Base-by-base conservation (phyloP, 192 early-diverging fungal species). In the Coemansia sp. region DNA sequence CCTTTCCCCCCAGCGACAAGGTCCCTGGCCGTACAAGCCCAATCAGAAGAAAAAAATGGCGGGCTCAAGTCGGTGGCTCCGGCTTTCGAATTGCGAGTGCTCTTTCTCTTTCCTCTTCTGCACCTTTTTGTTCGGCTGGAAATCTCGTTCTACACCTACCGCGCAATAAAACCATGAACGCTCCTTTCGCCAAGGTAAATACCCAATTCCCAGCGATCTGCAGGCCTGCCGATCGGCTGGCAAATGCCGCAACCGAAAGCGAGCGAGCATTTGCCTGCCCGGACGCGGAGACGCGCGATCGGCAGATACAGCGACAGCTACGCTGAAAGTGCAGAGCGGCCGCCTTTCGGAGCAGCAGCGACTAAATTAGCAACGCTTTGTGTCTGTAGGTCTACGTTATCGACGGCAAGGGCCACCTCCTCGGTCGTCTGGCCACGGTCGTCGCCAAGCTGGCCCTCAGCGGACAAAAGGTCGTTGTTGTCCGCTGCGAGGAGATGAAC, bases 401-500 rank as follows among this genome's bases (percentile, higher is more conserved):
- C 82, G 96, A 98, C 84, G 96, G 82, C 79, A 98, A 98, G 83
- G 96, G 90, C 69, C 96, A 98, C 83, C 84, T 98, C 58, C 80
- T 98, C 66, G 95, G 96, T 80, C 94, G 96, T 64, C 86, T 99
- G 55, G 90, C 96, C 67, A 89, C 95, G 55, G 94, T 92, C 68
- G 87, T 97, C 61, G 92, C 96, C 79, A 97, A 99, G 89, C 90
- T 98, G 85, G 80, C 90, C 62, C 89, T 99, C 60, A 90, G 88
- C 81, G 96, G 96, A 64, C 94, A 99, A 85, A 89, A 86, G 81
- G 85, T 99, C 61, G 92, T 93, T 62, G 80, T 99, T 70, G 95
- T 99, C 63, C 93, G 96, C 69, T 92, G 91, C 80, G 96, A 99
- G 84, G 95, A 95, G 76, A 84, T 99, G 79, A 96, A 97, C 81